Conservation (phyloP, 352 stramenopile genomes). For the Aphanomyces euteiches region DNA sequence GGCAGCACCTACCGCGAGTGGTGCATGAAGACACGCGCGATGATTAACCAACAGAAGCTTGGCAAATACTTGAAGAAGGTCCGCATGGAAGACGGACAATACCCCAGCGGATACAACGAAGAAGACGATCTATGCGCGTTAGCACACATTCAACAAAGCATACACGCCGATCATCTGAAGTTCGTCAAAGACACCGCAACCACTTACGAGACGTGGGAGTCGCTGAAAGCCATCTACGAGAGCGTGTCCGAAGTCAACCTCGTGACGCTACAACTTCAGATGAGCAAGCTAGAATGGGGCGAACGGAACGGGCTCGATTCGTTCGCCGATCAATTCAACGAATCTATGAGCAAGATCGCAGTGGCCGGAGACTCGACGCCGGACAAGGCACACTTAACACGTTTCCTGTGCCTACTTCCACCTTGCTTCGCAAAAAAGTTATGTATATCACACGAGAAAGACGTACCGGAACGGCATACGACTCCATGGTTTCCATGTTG, state of each 20-base stretch:
- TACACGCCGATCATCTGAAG: slow-evolving; percentile 16
- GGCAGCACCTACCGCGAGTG: no score
- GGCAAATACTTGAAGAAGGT: no score
- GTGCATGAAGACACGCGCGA: no score
- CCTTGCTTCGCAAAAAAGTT: no score
- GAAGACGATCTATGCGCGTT: not conserved
- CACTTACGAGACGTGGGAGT: slow-evolving; percentile 15
- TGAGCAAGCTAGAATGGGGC: not conserved
- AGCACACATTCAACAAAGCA: slow-evolving; percentile 3
- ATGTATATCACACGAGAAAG: no score
- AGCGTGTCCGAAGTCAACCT: slow-evolving; percentile 4
- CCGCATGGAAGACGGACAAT: no score
- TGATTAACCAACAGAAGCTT: no score
- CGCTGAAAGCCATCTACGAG: slow-evolving; percentile 12
- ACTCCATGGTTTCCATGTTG: no score
- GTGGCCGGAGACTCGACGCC: not conserved
- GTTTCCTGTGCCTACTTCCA: no score
- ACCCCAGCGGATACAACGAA: no score
- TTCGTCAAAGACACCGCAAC: not conserved
- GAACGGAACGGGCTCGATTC: not conserved
- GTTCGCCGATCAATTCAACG: not conserved
- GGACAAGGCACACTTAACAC: not conserved
- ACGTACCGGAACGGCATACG: no score
- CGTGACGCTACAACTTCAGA: slow-evolving; percentile 1
- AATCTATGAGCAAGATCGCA: not conserved